Base-by-base conservation (phyloP, 1,284 basidiomycete genomes). In the Coriolopsis trogii region DNA sequence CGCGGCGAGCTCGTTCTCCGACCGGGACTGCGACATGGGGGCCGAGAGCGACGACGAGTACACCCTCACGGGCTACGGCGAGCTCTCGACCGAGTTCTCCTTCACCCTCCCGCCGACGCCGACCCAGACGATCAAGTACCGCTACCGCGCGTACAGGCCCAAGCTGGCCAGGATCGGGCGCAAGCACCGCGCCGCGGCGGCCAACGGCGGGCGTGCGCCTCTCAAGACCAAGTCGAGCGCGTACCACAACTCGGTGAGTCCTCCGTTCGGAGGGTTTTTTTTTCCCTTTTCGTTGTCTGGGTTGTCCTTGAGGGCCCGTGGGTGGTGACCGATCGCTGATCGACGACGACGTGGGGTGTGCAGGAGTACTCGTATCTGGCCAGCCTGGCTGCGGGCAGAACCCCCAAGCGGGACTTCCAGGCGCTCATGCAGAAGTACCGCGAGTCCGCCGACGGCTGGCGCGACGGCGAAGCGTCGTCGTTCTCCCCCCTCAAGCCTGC, bases 111-210 rank as follows among this genome's bases (percentile, higher is more conserved):
- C 57, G 40, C 57, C 57, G 25, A 55, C 57, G 21, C 53, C 57
- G 23, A 59, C 57, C 46, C 53, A 59, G 49, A 59, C 57, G 46
- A 49, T 56, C 53, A 55, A 59, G 53, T 59, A 59, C 51, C 57
- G 57, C 48, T 59, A 56, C 51, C 57, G 53, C 53, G 57, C 53
- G 25, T 59, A 55, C 46, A 53, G 57, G 21, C 53, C 57, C 24
- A 59, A 59, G 49, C 57, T 51, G 41, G 53, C 53, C 39, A 44
- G 49, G 16, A 18, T 46, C 38, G 46, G 49, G 20, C 33, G 44
- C 33, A 59, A 56, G 49, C 16, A 38, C 42, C 57, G 57, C 47
- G 46, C 52, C 26, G 48, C 50, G 28, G 51, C 51, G 41, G 43
- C n/a, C n/a, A n/a, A n/a, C n/a, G n/a, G 46, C 50, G 46, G 33